A percentile compares a stretch with the other conserved stretches of the same genome.
phyloP scores from a whole-genome alignment of 2,329 filamentous ascomycete species.

The Fusarium sp. region DNA sequence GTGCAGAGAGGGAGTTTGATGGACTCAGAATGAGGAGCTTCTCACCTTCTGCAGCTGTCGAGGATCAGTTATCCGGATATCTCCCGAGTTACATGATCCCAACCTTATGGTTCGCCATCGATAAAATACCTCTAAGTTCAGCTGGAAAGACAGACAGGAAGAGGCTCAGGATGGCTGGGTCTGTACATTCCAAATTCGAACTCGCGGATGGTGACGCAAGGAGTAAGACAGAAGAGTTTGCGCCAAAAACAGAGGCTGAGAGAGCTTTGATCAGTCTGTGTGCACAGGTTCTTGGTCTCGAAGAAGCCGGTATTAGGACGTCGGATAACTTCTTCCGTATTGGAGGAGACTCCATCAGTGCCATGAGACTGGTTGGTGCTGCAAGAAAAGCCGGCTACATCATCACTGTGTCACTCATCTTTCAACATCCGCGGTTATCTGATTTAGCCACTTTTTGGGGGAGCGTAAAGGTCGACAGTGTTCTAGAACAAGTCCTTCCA shows the following conservation, averaged over 20 bases:
- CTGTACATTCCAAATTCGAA: conserved; percentile 40
- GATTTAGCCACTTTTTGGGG: background rate
- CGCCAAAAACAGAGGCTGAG: background rate
- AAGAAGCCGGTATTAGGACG: conserved; percentile 41
- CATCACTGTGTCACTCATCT: conserved; percentile 47
- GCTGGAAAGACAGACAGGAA: conserved; percentile 39
- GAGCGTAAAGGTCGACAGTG: background rate
- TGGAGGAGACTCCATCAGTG: conserved; percentile 28
- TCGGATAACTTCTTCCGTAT: conserved; percentile 21
- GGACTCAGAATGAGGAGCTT: conserved; percentile 1
- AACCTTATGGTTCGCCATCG: conserved; percentile 21
- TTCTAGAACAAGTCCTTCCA: background rate
- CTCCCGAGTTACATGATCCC: conserved; percentile 40
- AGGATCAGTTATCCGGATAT: background rate
- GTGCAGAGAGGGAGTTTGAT: background rate
- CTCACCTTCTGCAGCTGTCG: background rate
- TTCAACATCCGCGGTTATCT: conserved; percentile 45
- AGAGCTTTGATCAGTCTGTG: background rate
- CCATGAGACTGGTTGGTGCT: conserved; percentile 57
- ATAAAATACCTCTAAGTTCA: conserved; percentile 22
- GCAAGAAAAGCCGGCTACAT: conserved; percentile 52
- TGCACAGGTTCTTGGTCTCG: background rate
- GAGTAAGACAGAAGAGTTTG: conserved; percentile 46
- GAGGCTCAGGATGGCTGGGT: background rate
- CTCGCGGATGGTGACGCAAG: background rate